These are phyloP conservation scores for Wickerhamiella siamensis DNA, from an alignment of 805 yeast genomes.

Conservation along the genomic window DNA sequence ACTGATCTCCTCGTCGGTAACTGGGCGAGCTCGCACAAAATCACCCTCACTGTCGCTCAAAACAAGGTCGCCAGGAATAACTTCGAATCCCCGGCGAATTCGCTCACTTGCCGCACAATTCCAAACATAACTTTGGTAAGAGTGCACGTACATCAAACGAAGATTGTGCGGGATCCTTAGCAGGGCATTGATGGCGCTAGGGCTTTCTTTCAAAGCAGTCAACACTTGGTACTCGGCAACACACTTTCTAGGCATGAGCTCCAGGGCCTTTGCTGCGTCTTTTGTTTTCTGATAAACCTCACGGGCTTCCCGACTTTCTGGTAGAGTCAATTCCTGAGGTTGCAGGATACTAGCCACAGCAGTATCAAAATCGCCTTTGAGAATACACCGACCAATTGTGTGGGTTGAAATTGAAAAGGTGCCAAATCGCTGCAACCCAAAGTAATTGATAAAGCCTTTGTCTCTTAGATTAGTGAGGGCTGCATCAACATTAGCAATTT, in stretches of 20 bases:
- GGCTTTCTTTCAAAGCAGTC: conserved; percentile 39
- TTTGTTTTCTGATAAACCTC: conserved; percentile 61
- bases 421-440: conserved; percentile 98
- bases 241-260: conserved; percentile 74
- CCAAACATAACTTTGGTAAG: conserved; percentile 95
- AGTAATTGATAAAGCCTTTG: conserved; percentile 82
- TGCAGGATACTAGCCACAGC: conserved; percentile 69
- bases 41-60: conserved; percentile 29
- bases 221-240: conserved; percentile 71
- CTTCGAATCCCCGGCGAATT: conserved; percentile 38
- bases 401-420: conserved; percentile 91
- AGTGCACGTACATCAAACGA: conserved; percentile 91
- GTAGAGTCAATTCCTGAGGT: conserved; percentile 72
- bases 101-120: conserved; percentile 71
- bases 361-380: conserved; percentile 60
- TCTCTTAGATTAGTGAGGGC: conserved; percentile 40
- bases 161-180: conserved; percentile 85
- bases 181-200: conserved; percentile 56
- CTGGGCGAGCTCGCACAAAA: conserved; percentile 52
- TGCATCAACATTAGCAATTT: conserved; percentile 30
- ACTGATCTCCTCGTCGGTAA: conserved; percentile 60
- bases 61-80: conserved; percentile 16
- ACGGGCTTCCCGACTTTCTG: conserved; percentile 75
- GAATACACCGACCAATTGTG: conserved; percentile 56
- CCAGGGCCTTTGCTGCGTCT: conserved; percentile 51